Percentiles rank a stretch among this genome's conserved stretches.
Evolutionary conservation across 2,329 filamentous ascomycete species (phyloP).

Genomic region (Xylariales sp.): DNA sequence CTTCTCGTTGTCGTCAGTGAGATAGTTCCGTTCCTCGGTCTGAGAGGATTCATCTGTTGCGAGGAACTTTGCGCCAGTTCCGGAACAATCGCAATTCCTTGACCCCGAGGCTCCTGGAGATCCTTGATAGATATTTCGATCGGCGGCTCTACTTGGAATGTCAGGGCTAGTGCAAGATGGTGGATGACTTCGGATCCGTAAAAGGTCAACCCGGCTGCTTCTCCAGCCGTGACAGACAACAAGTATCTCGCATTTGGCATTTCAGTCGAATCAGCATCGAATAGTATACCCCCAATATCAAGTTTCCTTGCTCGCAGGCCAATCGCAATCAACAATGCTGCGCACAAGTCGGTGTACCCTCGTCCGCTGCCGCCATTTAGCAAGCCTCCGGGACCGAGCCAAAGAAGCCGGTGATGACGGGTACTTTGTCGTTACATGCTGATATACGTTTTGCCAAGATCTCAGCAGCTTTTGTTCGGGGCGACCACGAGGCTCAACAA

Average conservation of each 20-base stretch:
- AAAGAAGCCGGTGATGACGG: slow-evolving; percentile 54
- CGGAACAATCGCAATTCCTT: neutral
- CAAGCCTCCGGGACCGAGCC: slow-evolving; percentile 63
- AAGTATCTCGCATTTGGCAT: slow-evolving; percentile 71
- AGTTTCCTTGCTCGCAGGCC: slow-evolving; percentile 58
- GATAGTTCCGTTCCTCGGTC: neutral
- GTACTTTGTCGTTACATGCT: neutral
- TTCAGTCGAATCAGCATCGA: slow-evolving; percentile 72
- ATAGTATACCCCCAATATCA: slow-evolving; percentile 69
- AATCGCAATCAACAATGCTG: slow-evolving; percentile 64
- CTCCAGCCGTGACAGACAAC: slow-evolving; percentile 65
- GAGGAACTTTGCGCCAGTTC: neutral
- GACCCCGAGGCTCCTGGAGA: neutral
- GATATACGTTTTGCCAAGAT: neutral
- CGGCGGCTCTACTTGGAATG: neutral
- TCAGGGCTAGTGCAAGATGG: neutral
- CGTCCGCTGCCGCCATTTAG: slow-evolving; percentile 51
- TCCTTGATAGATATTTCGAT: neutral
- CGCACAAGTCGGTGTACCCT: slow-evolving; percentile 68
- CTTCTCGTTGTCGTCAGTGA: neutral
- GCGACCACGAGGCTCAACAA: too few relatives aligned
- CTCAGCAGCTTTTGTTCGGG: neutral
- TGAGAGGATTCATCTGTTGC: neutral
- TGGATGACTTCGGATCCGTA: slow-evolving; percentile 50
- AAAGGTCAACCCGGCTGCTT: slow-evolving; percentile 72